Percentiles rank a stretch among this genome's conserved stretches.
Evolutionary conservation across 306 rosid species (phyloP).

Genomic region (Gillenia trifoliata): DNA sequence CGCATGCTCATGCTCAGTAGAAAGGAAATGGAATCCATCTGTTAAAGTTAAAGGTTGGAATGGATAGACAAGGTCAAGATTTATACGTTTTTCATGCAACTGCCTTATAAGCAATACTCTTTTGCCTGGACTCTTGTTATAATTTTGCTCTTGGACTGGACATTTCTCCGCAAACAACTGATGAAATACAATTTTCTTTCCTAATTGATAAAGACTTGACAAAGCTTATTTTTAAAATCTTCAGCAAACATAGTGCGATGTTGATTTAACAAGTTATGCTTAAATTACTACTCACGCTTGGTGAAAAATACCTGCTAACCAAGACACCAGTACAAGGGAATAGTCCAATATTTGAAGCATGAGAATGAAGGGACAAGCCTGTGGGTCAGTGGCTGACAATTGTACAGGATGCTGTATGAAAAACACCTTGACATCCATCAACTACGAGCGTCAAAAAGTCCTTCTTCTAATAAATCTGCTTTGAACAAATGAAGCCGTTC

Average conservation of each 20-base stretch:
- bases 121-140: no score
- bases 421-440: constrained; percentile 48
- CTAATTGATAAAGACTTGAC: not conserved
- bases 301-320: not conserved
- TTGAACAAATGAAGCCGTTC: constrained; percentile 41
- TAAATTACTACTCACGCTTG: no score
- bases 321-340: not conserved
- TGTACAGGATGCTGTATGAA: constrained; percentile 47
- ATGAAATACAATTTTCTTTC: no score
- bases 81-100: not conserved
- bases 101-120: no score
- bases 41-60: no score
- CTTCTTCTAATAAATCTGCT: constrained; percentile 50
- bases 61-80: not conserved
- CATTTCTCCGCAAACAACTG: no score
- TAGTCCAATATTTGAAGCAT: not conserved
- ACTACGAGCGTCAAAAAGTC: constrained; percentile 40
- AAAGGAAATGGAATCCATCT: no score
- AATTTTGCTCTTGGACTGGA: no score
- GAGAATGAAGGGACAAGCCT: constrained; percentile 20
- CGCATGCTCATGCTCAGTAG: no score
- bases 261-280: no score
- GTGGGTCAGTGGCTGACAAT: constrained; percentile 24
- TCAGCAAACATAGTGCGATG: no score
- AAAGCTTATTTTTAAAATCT: not conserved